These are phyloP conservation scores for Paratinospora sagittata DNA, from an alignment of 164 flowering plant genomes.

Conservation along the genomic window DNA sequence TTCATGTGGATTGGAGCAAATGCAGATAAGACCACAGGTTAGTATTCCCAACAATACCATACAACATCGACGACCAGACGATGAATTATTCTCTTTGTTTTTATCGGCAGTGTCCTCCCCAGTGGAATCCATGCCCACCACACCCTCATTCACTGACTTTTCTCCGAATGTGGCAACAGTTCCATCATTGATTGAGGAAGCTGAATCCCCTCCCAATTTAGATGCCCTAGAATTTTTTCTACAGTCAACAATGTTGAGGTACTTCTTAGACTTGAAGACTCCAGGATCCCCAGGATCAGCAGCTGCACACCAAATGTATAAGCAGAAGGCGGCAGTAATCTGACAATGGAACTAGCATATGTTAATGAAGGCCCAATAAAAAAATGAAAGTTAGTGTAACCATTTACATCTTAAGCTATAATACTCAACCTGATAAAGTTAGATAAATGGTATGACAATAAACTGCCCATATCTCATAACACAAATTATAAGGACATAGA, in stretches of 20 bases:
- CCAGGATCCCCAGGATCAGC: slow-evolving; percentile 82
- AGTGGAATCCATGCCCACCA: slow-evolving; percentile 20
- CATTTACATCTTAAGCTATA: not conserved
- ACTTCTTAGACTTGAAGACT: slow-evolving; percentile 73
- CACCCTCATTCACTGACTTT: slow-evolving; percentile 33
- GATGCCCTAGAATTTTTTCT: slow-evolving; percentile 34
- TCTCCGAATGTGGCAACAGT: slow-evolving; percentile 38
- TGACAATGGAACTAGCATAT: slow-evolving; percentile 28
- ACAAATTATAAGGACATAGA: not conserved
- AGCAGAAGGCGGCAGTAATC: slow-evolving; percentile 60
- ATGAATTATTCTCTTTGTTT: slow-evolving; percentile 18
- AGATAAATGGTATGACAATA: not conserved
- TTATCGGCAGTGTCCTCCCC: slow-evolving; percentile 20
- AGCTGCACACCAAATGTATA: slow-evolving; percentile 89
- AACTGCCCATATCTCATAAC: not conserved
- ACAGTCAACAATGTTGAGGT: slow-evolving; percentile 35
- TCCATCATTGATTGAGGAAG: slow-evolving; percentile 47
- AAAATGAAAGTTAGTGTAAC: not conserved
- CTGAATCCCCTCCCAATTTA: slow-evolving; percentile 49
- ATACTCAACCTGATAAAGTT: not conserved
- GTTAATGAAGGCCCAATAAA: not conserved
- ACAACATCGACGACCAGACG: slow-evolving; percentile 27
- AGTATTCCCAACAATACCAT: slow-evolving; percentile 30
- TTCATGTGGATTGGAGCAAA: slow-evolving; percentile 34
- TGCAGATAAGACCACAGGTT: slow-evolving; percentile 53